Base-by-base conservation (phyloP, 352 stramenopile species). In the Globisporangium radiosum region DNA sequence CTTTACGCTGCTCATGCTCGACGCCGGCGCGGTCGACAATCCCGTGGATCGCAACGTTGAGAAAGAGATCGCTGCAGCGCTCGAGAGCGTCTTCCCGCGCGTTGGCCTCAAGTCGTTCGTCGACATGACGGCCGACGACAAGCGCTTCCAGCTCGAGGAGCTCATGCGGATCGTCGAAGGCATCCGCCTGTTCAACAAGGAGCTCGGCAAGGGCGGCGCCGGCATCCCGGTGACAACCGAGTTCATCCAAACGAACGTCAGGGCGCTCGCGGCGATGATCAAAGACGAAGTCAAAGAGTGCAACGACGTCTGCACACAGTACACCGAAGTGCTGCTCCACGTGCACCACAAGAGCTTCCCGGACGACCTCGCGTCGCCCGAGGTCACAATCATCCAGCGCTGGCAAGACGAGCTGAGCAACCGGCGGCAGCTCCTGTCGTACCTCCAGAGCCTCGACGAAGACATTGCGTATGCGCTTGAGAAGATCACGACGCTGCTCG, bases 31-130 rank as follows among this genome's bases (percentile, higher is more conserved):
- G 8, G 47, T 25, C 2, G 64, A 73, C 15, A 71, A 62, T 37
- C 64, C 66, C 13, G 73, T 88, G 39, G 85, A 95, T 52, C 76
- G 87, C 39, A 68, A 79, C 7, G 70, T 92, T 19, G 84, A 95
- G 57, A 87, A 88, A 54, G 88, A 96, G 51, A 72, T 98, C 1
- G 90, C 90, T 3, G 88, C 91, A 8, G 92, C 90, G 10, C 72
- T 98, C 5, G 92, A 98, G 71, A 96, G 83, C n/a, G 92, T 98
- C 17, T 98, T 98, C 76, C 94, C 94, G 11, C 84, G 91, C 4
- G 93, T 97, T 37, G 92, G 89, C 3, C 79, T 98, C 50, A 97
- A 97, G 68, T 85, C 87, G 7, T 98, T 98, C 65, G 81, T 97
- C n/a, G 81, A 73, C 11, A 91, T 98, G 70, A 72, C 69, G 1